Conservation (phyloP, 208 protist species). For the Crithidia mellificae region DNA sequence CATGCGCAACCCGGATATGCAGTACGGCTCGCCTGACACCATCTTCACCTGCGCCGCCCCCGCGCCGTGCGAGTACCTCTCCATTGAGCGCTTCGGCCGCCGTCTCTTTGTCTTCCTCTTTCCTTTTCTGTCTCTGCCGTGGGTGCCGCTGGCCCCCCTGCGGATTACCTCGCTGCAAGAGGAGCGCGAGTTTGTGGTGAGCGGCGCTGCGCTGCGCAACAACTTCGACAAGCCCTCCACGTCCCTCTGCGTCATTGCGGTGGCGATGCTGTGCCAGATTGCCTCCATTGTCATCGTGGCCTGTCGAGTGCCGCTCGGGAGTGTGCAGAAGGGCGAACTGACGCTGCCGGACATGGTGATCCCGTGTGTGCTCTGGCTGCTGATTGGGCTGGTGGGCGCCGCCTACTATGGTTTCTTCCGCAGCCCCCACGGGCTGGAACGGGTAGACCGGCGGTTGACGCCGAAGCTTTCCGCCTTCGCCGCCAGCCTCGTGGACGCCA, state of each 20-base stretch:
- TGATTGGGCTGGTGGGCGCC: constrained; percentile 45
- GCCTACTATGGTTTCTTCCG: constrained; percentile 65
- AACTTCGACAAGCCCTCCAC: constrained; percentile 62
- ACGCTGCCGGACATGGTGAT: constrained; percentile 63
- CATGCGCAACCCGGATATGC: neutral
- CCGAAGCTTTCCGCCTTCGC: constrained; percentile 68
- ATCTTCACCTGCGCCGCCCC: constrained; percentile 65
- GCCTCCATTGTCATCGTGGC: constrained; percentile 58
- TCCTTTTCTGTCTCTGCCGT: constrained; percentile 71
- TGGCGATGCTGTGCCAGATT: constrained; percentile 55
- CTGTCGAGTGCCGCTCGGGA: constrained; percentile 43
- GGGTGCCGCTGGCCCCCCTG: constrained; percentile 50
- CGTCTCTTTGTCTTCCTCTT: constrained; percentile 68
- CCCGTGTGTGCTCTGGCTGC: constrained; percentile 71
- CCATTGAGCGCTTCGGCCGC: constrained; percentile 30
- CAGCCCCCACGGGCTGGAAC: constrained; percentile 68
- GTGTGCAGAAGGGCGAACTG: constrained; percentile 42
- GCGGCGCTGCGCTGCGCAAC: constrained; percentile 65
- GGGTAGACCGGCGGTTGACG: constrained; percentile 66
- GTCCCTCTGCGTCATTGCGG: constrained; percentile 44
- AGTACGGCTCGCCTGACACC: constrained; percentile 33
- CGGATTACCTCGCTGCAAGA: constrained; percentile 60
- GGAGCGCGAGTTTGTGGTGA: constrained; percentile 84
- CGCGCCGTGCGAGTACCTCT: constrained; percentile 56
- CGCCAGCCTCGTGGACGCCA: constrained; percentile 67